Conservation (phyloP, 225 moss, liverwort and hornwort genomes). For the Polytrichum formosum region DNA sequence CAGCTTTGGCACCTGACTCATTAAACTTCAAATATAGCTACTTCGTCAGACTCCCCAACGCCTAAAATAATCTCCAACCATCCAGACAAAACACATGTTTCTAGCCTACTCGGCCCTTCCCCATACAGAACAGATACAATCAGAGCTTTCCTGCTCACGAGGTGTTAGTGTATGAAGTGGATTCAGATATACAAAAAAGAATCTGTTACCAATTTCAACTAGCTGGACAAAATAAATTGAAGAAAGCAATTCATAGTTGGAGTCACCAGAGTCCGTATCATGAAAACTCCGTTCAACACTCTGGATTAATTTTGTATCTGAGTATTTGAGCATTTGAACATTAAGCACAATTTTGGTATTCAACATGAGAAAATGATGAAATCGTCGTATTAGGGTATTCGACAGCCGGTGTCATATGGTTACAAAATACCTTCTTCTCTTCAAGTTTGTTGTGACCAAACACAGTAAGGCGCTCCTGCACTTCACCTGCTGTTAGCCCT, state of each 20-base stretch:
- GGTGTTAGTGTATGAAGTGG: too few species aligned
- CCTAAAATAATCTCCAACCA: neutral
- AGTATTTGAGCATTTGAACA: neutral
- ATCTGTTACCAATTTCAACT: neutral
- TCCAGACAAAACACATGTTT: neutral
- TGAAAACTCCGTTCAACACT: neutral
- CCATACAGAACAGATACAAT: too few species aligned
- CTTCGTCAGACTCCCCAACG: neutral
- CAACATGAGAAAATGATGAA: too few species aligned
- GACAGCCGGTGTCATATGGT: too few species aligned
- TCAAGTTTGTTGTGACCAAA: conserved; percentile 79
- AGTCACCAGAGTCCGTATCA: too few species aligned
- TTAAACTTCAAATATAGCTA: neutral
- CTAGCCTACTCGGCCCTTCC: too few species aligned
- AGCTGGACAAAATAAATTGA: neutral
- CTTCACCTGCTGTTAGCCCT: conserved; percentile 45
- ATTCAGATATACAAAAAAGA: too few species aligned
- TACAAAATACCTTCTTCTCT: conserved; percentile 53
- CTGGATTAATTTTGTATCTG: too few species aligned
- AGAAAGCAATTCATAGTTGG: too few species aligned
- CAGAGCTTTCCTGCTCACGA: too few species aligned
- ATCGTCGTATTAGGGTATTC: too few species aligned
- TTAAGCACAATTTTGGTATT: too few species aligned
- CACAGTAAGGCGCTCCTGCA: conserved; percentile 48
- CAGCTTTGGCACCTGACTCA: neutral